phyloP scores from a whole-genome alignment of 768 basidiomycete genomes.

The Leucosporidium creatinivorum region DNA sequence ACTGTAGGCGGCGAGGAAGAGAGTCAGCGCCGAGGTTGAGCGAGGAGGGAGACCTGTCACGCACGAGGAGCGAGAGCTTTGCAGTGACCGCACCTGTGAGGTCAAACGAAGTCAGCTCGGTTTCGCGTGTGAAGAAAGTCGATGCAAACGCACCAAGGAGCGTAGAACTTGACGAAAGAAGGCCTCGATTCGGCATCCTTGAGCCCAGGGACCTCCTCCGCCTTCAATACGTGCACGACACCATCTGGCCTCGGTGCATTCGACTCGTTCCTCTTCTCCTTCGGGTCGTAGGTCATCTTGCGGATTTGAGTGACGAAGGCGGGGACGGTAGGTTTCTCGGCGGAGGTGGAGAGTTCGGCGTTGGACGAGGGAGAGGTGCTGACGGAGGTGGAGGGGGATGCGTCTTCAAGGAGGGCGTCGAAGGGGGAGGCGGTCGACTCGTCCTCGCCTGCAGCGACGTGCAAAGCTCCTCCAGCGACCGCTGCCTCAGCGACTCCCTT shows the following conservation, averaged over 20 bases:
- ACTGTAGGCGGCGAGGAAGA: conserved; percentile 39
- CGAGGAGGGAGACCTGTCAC: conserved; percentile 12
- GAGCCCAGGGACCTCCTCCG: neutral
- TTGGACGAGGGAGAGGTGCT: neutral
- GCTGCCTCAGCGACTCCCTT: neutral
- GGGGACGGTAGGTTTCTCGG: neutral
- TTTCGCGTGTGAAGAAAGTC: too few relatives aligned
- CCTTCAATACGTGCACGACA: neutral
- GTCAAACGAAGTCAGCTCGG: neutral
- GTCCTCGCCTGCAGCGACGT: neutral
- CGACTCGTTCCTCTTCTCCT: conserved; percentile 9
- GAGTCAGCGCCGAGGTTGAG: neutral
- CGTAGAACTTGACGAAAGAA: conserved; percentile 72
- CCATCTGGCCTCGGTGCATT: conserved; percentile 8
- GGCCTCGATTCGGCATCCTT: conserved; percentile 45
- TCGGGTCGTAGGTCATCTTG: too few relatives aligned
- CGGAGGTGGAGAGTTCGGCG: neutral
- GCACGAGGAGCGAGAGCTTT: conserved; percentile 71
- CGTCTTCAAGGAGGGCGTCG: neutral
- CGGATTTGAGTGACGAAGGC: conserved; percentile 5
- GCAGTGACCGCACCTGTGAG: conserved; percentile 76
- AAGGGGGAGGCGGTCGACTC: neutral
- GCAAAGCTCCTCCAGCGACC: too few relatives aligned
- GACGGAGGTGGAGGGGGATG: too few relatives aligned
- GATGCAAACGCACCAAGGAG: conserved; percentile 73